phyloP scores from a whole-genome alignment of 2,329 filamentous ascomycete genomes.

The Fusarium oxysporum region DNA sequence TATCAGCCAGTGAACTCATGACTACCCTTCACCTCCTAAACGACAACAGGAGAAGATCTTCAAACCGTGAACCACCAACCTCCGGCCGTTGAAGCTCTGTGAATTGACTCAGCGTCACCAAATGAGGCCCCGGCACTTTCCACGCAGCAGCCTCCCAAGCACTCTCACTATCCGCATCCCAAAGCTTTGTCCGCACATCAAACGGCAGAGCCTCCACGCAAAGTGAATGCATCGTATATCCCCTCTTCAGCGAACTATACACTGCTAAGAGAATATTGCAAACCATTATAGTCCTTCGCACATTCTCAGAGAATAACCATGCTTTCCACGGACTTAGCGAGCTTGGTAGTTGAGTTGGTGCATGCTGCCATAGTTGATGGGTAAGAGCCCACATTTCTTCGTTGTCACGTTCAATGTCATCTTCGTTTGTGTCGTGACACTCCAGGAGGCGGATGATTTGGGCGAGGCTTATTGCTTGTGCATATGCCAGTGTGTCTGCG shows the following conservation, averaged over 20 bases:
- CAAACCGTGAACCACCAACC: neutral
- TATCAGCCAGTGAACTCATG: accelerated
- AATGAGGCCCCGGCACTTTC: accelerated
- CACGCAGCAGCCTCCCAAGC: neutral
- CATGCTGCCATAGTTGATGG: neutral
- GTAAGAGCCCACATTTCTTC: neutral
- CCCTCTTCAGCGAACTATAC: neutral
- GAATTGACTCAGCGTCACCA: neutral
- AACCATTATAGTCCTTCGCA: constrained; percentile 1
- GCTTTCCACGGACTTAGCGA: constrained; percentile 10
- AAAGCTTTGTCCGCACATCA: neutral
- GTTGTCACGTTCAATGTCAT: neutral
- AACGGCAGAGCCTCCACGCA: constrained; percentile 11
- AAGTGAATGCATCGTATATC: constrained; percentile 12
- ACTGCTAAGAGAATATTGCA: neutral
- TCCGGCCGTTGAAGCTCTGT: accelerated
- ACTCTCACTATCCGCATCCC: neutral
- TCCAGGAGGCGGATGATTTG: neutral
- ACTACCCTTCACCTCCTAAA: neutral
- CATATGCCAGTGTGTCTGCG: neutral
- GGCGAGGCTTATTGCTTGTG: neutral
- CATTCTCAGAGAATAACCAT: constrained; percentile 13
- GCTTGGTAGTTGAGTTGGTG: neutral
- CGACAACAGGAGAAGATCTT: neutral
- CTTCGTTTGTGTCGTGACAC: neutral